Percentiles rank a stretch among this genome's conserved stretches.
These are phyloP conservation scores for Pseudogymnoascus sp. DNA, from an alignment of 2,329 filamentous ascomycete species.

Conservation along the genomic window DNA sequence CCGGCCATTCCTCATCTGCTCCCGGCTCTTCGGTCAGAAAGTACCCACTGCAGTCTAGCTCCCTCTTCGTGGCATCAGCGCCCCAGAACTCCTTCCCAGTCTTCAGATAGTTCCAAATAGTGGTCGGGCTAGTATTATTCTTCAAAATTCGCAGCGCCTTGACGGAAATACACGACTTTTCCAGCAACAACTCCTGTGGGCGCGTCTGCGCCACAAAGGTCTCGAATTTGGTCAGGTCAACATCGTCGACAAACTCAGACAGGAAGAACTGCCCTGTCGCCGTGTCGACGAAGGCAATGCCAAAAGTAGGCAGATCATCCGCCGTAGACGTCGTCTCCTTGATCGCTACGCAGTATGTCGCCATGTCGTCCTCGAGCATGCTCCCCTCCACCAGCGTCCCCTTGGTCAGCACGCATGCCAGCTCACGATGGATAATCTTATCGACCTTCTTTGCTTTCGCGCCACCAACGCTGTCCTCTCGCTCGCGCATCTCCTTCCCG, in stretches of 20 bases:
- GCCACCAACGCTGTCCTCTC: conserved; percentile 48
- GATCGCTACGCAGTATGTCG: conserved; percentile 90
- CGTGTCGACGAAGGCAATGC: conserved; percentile 88
- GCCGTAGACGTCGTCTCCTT: conserved; percentile 62
- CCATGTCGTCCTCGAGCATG: conserved; percentile 98
- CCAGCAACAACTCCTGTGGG: conserved; percentile 80
- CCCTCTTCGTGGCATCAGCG: conserved; percentile 70
- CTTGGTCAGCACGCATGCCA: conserved; percentile 82
- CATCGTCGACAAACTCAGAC: conserved; percentile 86
- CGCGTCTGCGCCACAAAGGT: conserved; percentile 89
- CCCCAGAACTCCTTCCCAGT: conserved; percentile 85
- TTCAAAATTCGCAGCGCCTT: conserved; percentile 89
- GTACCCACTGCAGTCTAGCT: conserved; percentile 73
- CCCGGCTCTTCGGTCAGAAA: conserved; percentile 53
- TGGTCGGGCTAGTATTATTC: conserved; percentile 87
- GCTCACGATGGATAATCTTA: conserved; percentile 86
- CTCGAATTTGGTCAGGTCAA: conserved; percentile 92
- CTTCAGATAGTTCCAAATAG: conserved; percentile 92
- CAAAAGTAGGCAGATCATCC: conserved; percentile 74
- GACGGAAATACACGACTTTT: conserved; percentile 79
- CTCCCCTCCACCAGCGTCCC: conserved; percentile 91
- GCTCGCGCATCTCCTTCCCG: conserved; percentile 97
- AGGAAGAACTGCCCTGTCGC: conserved; percentile 92
- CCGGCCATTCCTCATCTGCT: conserved; percentile 64
- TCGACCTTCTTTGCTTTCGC: conserved; percentile 57